These are phyloP conservation scores for Pleomassaria siparia DNA, from an alignment of 2,329 filamentous ascomycete genomes.

Conservation along the genomic window DNA sequence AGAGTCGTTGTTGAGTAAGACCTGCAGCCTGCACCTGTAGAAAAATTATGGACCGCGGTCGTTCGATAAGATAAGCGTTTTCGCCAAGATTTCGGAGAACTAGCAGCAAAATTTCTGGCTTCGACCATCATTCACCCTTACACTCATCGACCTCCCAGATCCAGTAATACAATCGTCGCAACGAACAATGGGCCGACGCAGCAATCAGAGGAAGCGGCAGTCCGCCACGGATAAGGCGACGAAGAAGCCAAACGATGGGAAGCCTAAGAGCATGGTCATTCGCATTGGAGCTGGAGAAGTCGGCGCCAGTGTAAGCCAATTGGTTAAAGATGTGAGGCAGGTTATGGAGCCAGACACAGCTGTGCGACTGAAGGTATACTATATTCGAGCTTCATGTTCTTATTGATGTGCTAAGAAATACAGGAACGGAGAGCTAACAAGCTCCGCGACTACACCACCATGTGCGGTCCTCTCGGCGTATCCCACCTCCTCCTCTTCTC, in stretches of 20 bases:
- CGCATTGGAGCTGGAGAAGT: conserved; percentile 93
- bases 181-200: conserved; percentile 31
- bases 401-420: neutral
- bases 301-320: conserved; percentile 84
- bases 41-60: conserved; percentile 20
- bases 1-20: conserved; percentile 3
- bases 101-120: conserved; percentile 14
- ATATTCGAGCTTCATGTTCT: neutral
- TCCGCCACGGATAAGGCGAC: conserved; percentile 35
- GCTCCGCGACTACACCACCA: conserved; percentile 87
- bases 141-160: too few relatives aligned
- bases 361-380: conserved; percentile 70
- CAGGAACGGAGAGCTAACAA: conserved; percentile 82
- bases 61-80: conserved; percentile 24
- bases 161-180: conserved; percentile 3
- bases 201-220: conserved; percentile 37
- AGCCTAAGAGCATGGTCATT: conserved; percentile 97
- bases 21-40: neutral
- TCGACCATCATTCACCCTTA: neutral
- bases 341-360: conserved; percentile 98
- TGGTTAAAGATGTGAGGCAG: conserved; percentile 84
- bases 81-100: conserved; percentile 25
- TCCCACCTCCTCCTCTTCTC: conserved; percentile 93
- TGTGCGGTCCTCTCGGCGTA: conserved; percentile 92
- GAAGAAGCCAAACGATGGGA: conserved; percentile 61